Conservation (phyloP, 805 yeast species). For the Metschnikowia hibisci region DNA sequence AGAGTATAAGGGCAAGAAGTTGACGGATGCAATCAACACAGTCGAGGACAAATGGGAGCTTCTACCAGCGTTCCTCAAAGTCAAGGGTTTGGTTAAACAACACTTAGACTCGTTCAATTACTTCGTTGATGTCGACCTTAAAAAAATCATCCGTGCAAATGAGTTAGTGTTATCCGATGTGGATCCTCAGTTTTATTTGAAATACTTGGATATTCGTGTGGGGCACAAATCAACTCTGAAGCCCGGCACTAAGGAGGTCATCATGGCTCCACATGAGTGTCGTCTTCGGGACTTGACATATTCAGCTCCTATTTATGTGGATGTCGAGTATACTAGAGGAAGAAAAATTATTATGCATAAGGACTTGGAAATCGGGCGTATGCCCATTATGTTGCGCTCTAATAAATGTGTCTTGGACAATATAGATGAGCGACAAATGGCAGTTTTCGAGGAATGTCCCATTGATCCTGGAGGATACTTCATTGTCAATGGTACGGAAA, state of each 20-base stretch:
- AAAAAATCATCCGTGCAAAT: slow-evolving; percentile 89
- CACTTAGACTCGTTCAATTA: slow-evolving; percentile 97
- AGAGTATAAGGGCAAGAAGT: slow-evolving; percentile 75
- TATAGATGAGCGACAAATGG: slow-evolving; percentile 79
- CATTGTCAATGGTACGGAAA: slow-evolving; percentile 96
- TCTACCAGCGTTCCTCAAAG: slow-evolving; percentile 91
- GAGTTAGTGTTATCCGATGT: slow-evolving; percentile 87
- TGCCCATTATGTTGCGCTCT: slow-evolving; percentile 98
- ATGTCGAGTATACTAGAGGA: slow-evolving; percentile 96
- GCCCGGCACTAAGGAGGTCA: slow-evolving; percentile 51
- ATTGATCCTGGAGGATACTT: slow-evolving; percentile 98
- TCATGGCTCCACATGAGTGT: slow-evolving; percentile 90
- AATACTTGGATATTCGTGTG: slow-evolving; percentile 88
- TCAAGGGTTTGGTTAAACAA: slow-evolving; percentile 94
- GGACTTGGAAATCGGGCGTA: slow-evolving; percentile 91
- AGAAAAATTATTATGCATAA: slow-evolving; percentile 84
- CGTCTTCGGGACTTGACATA: slow-evolving; percentile 90
- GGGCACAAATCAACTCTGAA: slow-evolving; percentile 68
- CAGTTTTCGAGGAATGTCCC: slow-evolving; percentile 87
- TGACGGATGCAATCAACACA: slow-evolving; percentile 84
- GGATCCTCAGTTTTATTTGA: slow-evolving; percentile 93
- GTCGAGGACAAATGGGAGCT: slow-evolving; percentile 97
- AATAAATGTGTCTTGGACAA: slow-evolving; percentile 86
- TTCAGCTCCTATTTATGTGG: slow-evolving; percentile 93
- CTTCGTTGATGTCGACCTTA: slow-evolving; percentile 89